Conservation (phyloP, 148 eudicot species). For the Pouteria glomerata region DNA sequence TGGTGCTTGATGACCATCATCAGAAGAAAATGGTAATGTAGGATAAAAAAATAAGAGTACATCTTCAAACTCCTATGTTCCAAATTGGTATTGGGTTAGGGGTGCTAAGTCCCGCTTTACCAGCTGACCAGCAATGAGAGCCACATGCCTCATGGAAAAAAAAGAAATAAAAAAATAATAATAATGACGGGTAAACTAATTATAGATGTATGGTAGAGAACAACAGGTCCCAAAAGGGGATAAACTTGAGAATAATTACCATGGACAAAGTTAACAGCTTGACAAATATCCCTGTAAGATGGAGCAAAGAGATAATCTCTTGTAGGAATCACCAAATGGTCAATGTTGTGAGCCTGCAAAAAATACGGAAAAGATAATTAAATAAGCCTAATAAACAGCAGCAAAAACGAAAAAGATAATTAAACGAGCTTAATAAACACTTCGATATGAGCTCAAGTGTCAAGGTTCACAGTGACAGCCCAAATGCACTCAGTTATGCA, state of each 20-base stretch:
- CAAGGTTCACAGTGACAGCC: background rate
- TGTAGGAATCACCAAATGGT: constrained; percentile 82
- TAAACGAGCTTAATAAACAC: background rate
- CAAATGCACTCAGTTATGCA: background rate
- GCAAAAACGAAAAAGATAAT: too few relatives aligned
- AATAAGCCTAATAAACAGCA: background rate
- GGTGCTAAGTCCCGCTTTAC: background rate
- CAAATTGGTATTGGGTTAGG: background rate
- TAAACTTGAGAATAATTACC: constrained; percentile 32
- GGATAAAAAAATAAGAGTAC: background rate
- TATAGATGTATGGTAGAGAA: background rate
- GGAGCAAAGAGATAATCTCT: constrained; percentile 94
- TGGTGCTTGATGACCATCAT: background rate
- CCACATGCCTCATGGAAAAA: background rate
- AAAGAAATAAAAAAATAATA: background rate
- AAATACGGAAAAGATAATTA: background rate
- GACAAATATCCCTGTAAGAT: constrained; percentile 55
- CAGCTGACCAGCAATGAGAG: background rate
- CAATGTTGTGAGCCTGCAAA: constrained; percentile 63
- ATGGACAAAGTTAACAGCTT: constrained; percentile 73
- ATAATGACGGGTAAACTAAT: background rate
- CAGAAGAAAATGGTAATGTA: background rate
- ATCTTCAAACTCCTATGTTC: background rate
- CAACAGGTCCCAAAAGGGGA: background rate
- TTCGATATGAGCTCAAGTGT: background rate